Evolutionary conservation across 805 yeast species (phyloP).

Genomic region (Hanseniaspora meyeri): DNA sequence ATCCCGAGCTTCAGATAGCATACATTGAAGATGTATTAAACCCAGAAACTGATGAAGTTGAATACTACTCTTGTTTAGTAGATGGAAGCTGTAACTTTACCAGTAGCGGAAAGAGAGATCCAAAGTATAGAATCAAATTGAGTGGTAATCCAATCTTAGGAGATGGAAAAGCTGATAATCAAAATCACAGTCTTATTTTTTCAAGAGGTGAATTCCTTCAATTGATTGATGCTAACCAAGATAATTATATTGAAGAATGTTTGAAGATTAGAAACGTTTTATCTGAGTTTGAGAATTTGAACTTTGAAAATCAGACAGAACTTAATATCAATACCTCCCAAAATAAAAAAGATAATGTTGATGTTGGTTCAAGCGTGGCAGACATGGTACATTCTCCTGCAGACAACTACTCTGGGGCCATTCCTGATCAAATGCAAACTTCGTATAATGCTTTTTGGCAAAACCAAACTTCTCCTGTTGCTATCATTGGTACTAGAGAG

Average conservation of each 20-base stretch:
- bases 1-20: constrained; percentile 80
- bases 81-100: constrained; percentile 69
- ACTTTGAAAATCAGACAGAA: constrained; percentile 73
- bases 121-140: constrained; percentile 60
- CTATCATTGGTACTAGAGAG: constrained; percentile 79
- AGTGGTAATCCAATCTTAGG: constrained; percentile 81
- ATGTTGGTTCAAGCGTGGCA: not conserved
- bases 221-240: constrained; percentile 78
- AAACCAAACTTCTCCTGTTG: constrained; percentile 53
- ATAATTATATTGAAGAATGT: constrained; percentile 76
- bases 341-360: constrained; percentile 22
- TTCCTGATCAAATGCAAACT: constrained; percentile 29
- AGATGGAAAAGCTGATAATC: constrained; percentile 82
- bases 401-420: not conserved
- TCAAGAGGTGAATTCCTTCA: constrained; percentile 78
- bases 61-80: constrained; percentile 62
- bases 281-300: constrained; percentile 71
- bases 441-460: constrained; percentile 28
- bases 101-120: constrained; percentile 62
- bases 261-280: constrained; percentile 67
- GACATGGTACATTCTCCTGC: not conserved
- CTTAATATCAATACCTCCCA: constrained; percentile 42
- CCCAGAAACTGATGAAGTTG: constrained; percentile 55
- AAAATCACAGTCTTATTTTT: constrained; percentile 67
- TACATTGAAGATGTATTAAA: constrained; percentile 82